These are phyloP conservation scores for Mucor mucedo DNA, from an alignment of 371 early-diverging fungal genomes.

Conservation along the genomic window DNA sequence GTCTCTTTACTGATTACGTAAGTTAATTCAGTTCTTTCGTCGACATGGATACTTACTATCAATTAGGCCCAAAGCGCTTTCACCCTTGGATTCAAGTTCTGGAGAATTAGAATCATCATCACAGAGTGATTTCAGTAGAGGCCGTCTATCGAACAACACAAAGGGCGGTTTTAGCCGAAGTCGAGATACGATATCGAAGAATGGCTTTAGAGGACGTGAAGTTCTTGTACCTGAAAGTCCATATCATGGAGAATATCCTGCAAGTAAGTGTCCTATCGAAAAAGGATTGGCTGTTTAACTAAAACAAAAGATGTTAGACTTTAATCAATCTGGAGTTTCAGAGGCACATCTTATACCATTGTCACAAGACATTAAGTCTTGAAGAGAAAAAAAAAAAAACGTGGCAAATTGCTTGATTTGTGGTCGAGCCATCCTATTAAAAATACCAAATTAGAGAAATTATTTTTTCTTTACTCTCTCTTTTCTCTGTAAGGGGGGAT, in stretches of 20 bases:
- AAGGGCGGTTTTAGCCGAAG: too few species aligned
- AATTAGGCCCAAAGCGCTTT: conserved; percentile 18
- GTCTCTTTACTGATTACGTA: conserved; percentile 23
- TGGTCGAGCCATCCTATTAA: not conserved
- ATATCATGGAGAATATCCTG: not conserved
- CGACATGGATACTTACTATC: not conserved
- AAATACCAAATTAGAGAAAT: not conserved
- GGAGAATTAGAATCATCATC: conserved; percentile 2
- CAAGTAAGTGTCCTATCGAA: not conserved
- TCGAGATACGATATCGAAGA: too few species aligned
- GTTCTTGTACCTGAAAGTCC: not conserved
- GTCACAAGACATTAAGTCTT: not conserved
- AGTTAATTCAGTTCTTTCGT: not conserved
- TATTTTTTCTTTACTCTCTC: not conserved
- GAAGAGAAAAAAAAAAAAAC: not conserved
- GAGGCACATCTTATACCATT: conserved; percentile 3
- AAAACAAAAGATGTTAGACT: not conserved
- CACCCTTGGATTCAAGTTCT: conserved; percentile 5
- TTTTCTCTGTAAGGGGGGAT: not conserved
- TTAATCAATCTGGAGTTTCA: conserved; percentile 6
- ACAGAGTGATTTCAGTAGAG: not conserved
- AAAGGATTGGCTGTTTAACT: not conserved
- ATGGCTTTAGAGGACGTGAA: too few species aligned
- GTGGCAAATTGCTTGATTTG: conserved; percentile 6
- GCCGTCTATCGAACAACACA: not conserved